Percentiles rank a stretch among this genome's conserved stretches.
phyloP scores from a whole-genome alignment of 2,329 filamentous ascomycete species.

The Volutella citrinella region DNA sequence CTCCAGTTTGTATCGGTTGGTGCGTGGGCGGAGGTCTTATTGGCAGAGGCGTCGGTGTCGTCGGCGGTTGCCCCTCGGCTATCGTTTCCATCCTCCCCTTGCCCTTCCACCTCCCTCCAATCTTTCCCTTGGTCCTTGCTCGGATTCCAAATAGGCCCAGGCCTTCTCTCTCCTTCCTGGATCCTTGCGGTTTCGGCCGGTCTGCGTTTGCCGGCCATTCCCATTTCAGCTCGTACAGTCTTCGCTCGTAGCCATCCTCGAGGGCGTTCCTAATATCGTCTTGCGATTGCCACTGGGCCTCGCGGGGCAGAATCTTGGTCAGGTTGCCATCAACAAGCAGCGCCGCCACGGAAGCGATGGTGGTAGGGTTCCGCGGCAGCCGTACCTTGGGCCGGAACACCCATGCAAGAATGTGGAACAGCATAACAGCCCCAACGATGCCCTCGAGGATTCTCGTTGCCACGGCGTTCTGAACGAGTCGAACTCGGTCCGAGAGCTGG shows the following conservation, averaged over 20 bases:
- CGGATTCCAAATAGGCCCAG: constrained; percentile 20
- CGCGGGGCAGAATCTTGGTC: constrained; percentile 21
- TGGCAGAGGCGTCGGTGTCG: background rate
- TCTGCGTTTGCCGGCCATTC: constrained; percentile 10
- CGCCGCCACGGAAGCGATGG: constrained; percentile 35
- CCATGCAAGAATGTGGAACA: constrained; percentile 28
- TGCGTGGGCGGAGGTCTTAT: background rate
- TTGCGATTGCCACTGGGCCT: constrained; percentile 22
- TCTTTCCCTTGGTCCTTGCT: constrained; percentile 4
- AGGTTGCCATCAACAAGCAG: constrained; percentile 37
- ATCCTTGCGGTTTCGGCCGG: constrained; percentile 14
- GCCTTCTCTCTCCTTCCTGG: too few relatives aligned
- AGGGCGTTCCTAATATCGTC: constrained; percentile 17
- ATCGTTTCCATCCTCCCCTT: background rate
- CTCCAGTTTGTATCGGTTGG: too few relatives aligned
- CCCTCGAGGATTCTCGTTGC: constrained; percentile 33
- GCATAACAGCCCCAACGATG: constrained; percentile 27
- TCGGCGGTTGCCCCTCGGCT: too few relatives aligned
- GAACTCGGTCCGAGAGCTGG: constrained; percentile 12
- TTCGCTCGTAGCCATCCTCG: constrained; percentile 9
- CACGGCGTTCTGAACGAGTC: constrained; percentile 27
- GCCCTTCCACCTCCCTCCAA: background rate
- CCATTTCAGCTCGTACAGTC: constrained; percentile 20
- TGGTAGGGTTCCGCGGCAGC: constrained; percentile 30
- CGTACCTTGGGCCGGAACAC: constrained; percentile 20